Evolutionary conservation across 2,329 filamentous ascomycete genomes (phyloP).

Genomic region (Aciculosporium take): DNA sequence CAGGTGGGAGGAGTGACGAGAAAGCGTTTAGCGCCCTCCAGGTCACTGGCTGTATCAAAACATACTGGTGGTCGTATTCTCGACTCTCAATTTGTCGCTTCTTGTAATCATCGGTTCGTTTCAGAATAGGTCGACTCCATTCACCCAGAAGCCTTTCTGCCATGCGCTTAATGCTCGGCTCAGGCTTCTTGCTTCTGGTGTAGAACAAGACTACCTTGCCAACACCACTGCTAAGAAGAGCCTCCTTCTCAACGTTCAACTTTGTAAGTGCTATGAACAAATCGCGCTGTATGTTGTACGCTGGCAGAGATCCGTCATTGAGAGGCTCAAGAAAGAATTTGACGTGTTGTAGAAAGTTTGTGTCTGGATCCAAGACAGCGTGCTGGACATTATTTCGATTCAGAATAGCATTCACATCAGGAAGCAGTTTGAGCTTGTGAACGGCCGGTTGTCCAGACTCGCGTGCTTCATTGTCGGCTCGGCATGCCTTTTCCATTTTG

Average conservation of each 20-base stretch:
- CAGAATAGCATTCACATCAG: conserved; percentile 74
- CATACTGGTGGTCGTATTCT: conserved; percentile 48
- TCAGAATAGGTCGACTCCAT: conserved; percentile 89
- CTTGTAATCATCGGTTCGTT: conserved; percentile 87
- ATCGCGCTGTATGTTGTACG: conserved; percentile 95
- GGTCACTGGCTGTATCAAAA: not conserved
- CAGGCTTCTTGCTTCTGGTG: conserved; percentile 83
- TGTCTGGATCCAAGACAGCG: conserved; percentile 82
- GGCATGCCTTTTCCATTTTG: conserved; percentile 80
- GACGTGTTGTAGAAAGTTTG: conserved; percentile 85
- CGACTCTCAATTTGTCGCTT: conserved; percentile 57
- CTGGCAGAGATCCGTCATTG: conserved; percentile 83
- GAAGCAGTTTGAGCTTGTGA: conserved; percentile 86
- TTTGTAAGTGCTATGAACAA: conserved; percentile 68
- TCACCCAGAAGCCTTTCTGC: conserved; percentile 86
- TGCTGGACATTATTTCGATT: conserved; percentile 80
- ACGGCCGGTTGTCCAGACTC: conserved; percentile 66
- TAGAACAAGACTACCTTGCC: conserved; percentile 96
- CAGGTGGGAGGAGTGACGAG: not conserved
- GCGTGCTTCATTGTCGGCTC: conserved; percentile 72
- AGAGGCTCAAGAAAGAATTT: conserved; percentile 95
- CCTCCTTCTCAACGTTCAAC: conserved; percentile 82
- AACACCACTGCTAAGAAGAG: conserved; percentile 78
- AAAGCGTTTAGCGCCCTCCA: not conserved
- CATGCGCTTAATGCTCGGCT: conserved; percentile 79